phyloP scores from a whole-genome alignment of 371 early-diverging fungal species.

The Dichotomocladium elegans region DNA sequence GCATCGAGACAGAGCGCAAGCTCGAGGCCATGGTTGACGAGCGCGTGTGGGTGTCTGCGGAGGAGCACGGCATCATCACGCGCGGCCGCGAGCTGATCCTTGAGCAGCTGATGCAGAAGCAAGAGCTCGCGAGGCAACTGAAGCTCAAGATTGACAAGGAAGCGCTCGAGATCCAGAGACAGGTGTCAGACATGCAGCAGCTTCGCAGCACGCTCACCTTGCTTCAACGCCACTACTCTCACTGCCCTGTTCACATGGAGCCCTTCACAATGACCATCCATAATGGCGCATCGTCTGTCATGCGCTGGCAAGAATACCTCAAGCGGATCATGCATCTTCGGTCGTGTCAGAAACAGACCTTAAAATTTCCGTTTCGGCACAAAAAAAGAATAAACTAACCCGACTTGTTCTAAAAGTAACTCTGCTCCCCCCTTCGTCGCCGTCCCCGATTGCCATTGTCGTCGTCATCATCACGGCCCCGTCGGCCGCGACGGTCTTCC shows the following conservation, averaged over 20 bases:
- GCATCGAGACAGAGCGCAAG: background rate
- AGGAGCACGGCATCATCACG: background rate
- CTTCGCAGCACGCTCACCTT: background rate
- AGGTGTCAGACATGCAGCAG: background rate
- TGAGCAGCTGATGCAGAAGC: background rate
- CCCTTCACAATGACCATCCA: background rate
- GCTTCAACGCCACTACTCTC: background rate
- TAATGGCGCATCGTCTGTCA: background rate
- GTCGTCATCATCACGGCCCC: slow-evolving; percentile 2
- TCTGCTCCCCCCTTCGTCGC: no score
- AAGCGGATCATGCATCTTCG: background rate
- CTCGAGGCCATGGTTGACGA: background rate
- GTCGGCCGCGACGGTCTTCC: slow-evolving; percentile 16
- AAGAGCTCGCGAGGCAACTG: background rate
- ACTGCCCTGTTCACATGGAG: no score
- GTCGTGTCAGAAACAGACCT: background rate
- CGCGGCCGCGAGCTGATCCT: background rate
- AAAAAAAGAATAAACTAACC: no score
- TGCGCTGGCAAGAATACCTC: slow-evolving; percentile 1
- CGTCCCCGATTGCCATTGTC: background rate
- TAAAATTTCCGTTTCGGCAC: no score
- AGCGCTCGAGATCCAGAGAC: background rate
- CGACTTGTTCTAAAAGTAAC: no score
- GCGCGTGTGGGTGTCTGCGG: slow-evolving; percentile 3
- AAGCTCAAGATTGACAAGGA: background rate